These are phyloP conservation scores for Sarocladium strictum DNA, from an alignment of 2,329 filamentous ascomycete species.

Conservation along the genomic window DNA sequence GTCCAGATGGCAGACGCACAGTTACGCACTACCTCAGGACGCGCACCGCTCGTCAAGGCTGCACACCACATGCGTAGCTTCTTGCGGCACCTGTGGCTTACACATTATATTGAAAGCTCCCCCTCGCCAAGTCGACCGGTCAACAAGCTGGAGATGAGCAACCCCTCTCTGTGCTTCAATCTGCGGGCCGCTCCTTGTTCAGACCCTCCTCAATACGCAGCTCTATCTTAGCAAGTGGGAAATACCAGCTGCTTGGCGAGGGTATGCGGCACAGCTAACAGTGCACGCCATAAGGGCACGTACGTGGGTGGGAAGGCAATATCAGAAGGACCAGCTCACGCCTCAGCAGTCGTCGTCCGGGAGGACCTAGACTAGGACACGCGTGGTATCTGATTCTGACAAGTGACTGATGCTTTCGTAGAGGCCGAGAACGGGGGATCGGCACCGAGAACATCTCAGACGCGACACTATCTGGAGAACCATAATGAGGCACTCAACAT, in stretches of 20 bases:
- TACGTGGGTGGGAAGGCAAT: slow-evolving; percentile 5
- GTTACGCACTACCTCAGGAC: slow-evolving; percentile 4
- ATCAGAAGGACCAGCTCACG: slow-evolving; percentile 1
- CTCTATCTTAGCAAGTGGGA: background rate
- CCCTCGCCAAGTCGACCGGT: background rate
- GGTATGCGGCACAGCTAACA: background rate
- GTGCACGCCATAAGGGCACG: background rate
- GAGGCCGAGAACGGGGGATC: background rate
- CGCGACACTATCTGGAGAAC: background rate
- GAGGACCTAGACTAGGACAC: background rate
- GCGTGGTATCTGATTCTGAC: background rate
- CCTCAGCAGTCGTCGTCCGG: background rate
- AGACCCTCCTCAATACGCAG: background rate
- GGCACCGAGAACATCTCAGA: background rate
- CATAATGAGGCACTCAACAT: background rate
- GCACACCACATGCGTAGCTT: background rate
- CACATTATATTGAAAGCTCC: background rate
- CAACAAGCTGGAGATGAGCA: background rate
- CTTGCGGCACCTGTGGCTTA: background rate
- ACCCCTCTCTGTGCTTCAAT: background rate
- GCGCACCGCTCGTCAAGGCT: background rate
- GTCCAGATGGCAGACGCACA: background rate
- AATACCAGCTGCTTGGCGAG: background rate
- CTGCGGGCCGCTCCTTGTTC: background rate
- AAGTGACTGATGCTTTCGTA: background rate